These are phyloP conservation scores for Schizophyllum amplum DNA, from an alignment of 1,284 basidiomycete species.

Conservation along the genomic window DNA sequence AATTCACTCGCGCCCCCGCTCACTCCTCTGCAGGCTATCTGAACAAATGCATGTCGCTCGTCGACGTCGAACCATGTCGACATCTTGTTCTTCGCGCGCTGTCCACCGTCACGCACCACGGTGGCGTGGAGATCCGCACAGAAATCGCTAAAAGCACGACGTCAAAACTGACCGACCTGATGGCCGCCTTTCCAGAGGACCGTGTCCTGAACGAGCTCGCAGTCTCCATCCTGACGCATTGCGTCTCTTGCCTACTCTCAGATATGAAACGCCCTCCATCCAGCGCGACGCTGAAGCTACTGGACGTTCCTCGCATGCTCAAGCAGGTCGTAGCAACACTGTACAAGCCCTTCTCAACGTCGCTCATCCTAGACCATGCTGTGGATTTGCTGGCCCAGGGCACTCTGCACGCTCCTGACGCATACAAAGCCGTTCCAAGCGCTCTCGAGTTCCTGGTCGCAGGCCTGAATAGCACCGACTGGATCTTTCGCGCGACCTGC, in stretches of 20 bases:
- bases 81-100: slow-evolving; percentile 48
- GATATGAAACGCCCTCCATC: slow-evolving; percentile 26
- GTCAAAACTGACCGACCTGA: slow-evolving; percentile 31
- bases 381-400: slow-evolving; percentile 34
- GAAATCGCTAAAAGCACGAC: slow-evolving; percentile 41
- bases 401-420: slow-evolving; percentile 34
- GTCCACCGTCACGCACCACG: slow-evolving; percentile 53
- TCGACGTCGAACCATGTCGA: slow-evolving; percentile 36
- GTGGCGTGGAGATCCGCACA: slow-evolving; percentile 37
- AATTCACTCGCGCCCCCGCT: neutral
- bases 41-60: slow-evolving; percentile 42
- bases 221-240: slow-evolving; percentile 46
- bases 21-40: slow-evolving; percentile 35
- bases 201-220: slow-evolving; percentile 38
- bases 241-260: slow-evolving; percentile 35
- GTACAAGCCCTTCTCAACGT: slow-evolving; percentile 34
- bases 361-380: slow-evolving; percentile 42
- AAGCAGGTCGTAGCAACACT: slow-evolving; percentile 33
- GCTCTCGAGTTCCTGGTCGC: slow-evolving; percentile 44
- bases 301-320: slow-evolving; percentile 40
- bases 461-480: slow-evolving; percentile 42
- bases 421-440: slow-evolving; percentile 33
- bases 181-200: slow-evolving; percentile 44
- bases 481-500: slow-evolving; percentile 39
- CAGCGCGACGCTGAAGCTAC: slow-evolving; percentile 25